Base-by-base conservation (phyloP, 441 rosid species). In the Adansonia grandidieri region DNA sequence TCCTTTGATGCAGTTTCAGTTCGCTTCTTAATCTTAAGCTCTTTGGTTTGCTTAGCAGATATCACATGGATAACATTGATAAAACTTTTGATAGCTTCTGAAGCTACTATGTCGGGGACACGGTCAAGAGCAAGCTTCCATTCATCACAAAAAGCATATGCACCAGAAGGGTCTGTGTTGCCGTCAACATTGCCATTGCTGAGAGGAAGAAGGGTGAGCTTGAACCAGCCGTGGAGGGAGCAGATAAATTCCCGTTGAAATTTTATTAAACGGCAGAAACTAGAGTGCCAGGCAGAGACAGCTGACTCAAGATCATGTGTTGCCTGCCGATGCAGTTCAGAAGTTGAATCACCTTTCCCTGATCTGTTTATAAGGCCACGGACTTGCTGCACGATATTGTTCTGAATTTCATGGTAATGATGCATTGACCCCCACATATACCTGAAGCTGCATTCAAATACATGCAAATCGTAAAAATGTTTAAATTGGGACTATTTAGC, bases 391-490 rank as follows among this genome's bases (percentile, higher is more conserved):
- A 95, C 95, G 17, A 93, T 91, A 86, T 81, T 79, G 83, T 78
- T 90, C 86, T 95, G 99, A 73, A 89, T 84, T 81, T 93, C 97
- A 60, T 95, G 98, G 85, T 82, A 90, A 28, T 90, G 91, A 77
- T 92, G 88, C 99, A 93, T 93, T n/a, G 92, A 80, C 80, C 78
- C 89, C 99, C 98, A 95, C 98, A 95, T 93, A 84, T 93, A 93
- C 99, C 91, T 91, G 80, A 93, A 91, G 74, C 98, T 95, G 91
- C 82, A 85, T 44, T 45, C 51, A 4, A 72, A 60, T 1, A 14
- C 53, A 42, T 50, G 22, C 20, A 44, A 77, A 73, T 50, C 56
- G 19, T 62, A 24, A 60, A 63, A 42, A 64, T 20, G 58, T 7
- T 70, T 19, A 48, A 22, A 24, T 50, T 24, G 42, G 50, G 14